phyloP scores from a whole-genome alignment of 306 rosid genomes.

The Psophocarpus tetragonolobus region DNA sequence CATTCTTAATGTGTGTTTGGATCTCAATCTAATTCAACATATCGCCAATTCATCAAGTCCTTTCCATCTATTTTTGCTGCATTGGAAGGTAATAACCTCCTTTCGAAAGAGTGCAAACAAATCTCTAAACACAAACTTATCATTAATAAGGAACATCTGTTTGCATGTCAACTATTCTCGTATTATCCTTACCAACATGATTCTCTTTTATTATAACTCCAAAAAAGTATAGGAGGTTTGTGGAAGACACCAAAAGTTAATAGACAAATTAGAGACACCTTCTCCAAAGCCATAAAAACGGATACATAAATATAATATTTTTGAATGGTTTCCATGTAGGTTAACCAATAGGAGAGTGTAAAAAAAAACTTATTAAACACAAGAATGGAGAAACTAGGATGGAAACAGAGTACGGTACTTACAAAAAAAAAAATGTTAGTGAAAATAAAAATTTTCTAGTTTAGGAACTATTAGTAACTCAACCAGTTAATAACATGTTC shows the following conservation, averaged over 20 bases:
- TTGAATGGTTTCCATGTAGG: conserved; percentile 9
- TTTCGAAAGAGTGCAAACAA: not conserved
- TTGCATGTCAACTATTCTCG: not conserved
- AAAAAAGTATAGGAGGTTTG: not conserved
- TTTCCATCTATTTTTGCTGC: not conserved
- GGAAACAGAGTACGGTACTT: not conserved
- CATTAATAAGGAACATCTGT: not conserved
- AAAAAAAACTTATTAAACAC: conserved; percentile 10
- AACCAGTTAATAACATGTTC: conserved; percentile 15
- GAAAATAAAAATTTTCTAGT: conserved; percentile 3
- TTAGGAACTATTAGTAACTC: conserved; percentile 25
- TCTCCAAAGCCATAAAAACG: not conserved
- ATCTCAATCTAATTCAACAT: not conserved
- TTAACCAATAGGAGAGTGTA: not conserved
- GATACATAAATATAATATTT: not conserved
- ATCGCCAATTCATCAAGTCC: not conserved
- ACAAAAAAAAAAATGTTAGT: not conserved
- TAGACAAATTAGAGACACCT: not conserved
- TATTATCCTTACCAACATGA: not conserved
- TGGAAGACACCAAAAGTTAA: not conserved
- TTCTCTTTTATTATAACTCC: not conserved
- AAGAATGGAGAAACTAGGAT: not conserved
- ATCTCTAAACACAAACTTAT: not conserved
- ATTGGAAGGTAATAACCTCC: not conserved
- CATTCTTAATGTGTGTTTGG: not conserved